phyloP scores from a whole-genome alignment of 225 moss, liverwort and hornwort species.

The Bryoerythrophyllum caledonicum region DNA sequence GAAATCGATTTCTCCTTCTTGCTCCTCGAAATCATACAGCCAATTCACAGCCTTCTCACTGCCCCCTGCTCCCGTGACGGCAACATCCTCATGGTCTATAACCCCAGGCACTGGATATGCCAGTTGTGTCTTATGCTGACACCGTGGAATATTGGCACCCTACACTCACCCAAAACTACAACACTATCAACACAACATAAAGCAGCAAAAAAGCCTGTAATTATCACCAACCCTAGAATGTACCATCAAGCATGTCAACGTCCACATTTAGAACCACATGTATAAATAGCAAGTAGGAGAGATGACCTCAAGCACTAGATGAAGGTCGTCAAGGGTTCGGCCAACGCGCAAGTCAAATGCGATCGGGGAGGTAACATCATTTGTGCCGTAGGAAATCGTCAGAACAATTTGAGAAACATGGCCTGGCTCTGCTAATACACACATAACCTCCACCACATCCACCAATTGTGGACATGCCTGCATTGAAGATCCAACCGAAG shows the following conservation, averaged over 20 bases:
- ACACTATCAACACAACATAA: neutral
- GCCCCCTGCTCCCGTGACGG: conserved; percentile 66
- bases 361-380: conserved; percentile 77
- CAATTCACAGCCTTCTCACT: conserved; percentile 78
- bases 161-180: conserved; percentile 41
- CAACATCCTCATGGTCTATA: conserved; percentile 68
- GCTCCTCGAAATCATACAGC: conserved; percentile 98
- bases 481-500: conserved; percentile 19
- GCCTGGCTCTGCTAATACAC: conserved; percentile 87
- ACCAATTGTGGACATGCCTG: conserved; percentile 84
- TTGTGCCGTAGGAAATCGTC: conserved; percentile 84
- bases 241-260: conserved; percentile 10
- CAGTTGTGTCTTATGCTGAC: conserved; percentile 76
- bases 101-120: conserved; percentile 68
- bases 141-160: conserved; percentile 81
- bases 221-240: neutral
- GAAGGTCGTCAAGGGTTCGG: conserved; percentile 71
- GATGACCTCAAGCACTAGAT: conserved; percentile 77
- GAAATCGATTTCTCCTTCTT: conserved; percentile 86
- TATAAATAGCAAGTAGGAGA: conserved; percentile 16
- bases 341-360: conserved; percentile 82
- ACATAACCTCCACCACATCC: conserved; percentile 78
- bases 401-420: conserved; percentile 90
- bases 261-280: neutral
- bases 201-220: neutral